Base-by-base conservation (phyloP, 805 yeast species). In the Komagataella phaffii region DNA sequence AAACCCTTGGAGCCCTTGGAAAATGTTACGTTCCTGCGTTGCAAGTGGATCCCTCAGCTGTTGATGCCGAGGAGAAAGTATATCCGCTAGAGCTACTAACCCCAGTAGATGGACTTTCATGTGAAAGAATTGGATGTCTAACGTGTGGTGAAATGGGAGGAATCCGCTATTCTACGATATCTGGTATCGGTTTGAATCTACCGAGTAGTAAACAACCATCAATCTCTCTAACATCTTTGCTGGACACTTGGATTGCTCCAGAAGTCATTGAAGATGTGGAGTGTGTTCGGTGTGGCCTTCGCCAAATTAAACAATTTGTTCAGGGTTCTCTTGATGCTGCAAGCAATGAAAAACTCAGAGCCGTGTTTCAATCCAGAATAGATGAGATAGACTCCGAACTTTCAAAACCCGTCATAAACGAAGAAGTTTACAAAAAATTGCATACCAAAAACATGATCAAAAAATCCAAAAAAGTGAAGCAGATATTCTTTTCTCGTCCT, bases 81-180 rank as follows among this genome's bases (percentile, higher is more conserved):
- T 73, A 68, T 53, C 78, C 83, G 0, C 72, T 77, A 55, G 77
- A 78, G 52, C 66, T 86, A 52, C 64, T 88, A 1, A 89, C 96
- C 0, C 98, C 98, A 0, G 89, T 91, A 14, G 98, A 91, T 67
- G 98, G 98, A 2, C 69, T 86, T 3, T 77, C 83, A 24, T 91
- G 89, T 6, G 95, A 88, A 60, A 74, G 97, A 59, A 89, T 91
- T 49, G 96, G 96, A 0, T 91, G 98, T 64, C 73, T 87, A 50
- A 73, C 73, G 14, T 91, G 98, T 74, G 96, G 96, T 53, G 97
- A 91, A 60, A 87, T 81, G 65, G 96, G 96, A 51, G 97, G 97
- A 2, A 82, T 90, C 17, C 75, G 96, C 54, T 84, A 83, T 56
- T 83, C 93, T 1, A 86, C 88, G 0, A 75, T 81, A 51, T 80